Evolutionary conservation across 139 green algal genomes (phyloP), one percentile per base, ranked within the genome.

Genomic region (Desmodesmus armatus): DNA sequence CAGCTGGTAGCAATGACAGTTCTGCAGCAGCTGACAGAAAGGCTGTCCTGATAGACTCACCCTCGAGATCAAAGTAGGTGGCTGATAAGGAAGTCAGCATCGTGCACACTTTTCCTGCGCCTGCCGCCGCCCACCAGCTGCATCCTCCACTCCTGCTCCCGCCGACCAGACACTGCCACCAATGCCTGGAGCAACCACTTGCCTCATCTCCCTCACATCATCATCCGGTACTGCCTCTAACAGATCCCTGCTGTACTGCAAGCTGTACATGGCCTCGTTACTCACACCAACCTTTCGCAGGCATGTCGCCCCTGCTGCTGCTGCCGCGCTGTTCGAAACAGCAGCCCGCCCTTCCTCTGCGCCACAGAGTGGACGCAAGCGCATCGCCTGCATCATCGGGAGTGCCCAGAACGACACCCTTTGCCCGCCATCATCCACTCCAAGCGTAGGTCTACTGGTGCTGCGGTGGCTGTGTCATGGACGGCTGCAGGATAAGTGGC

Each of bases 181-280:
- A 80, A 39, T 11, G 53, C 37, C 3, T 66, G 44, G 27, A 73
- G 29, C 53, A 87, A n/a, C 35, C 62, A 87, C 74, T 33, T 29
- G n/a, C 70, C 53, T 21, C 82, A 90, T 88, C 71, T 90, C 82
- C 41, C 65, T 63, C 53, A 83, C 43, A 17, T 90, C 87, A 17
- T 67, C 67, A 25, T 2, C 37, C 2, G 2, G 7, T 35, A 82
- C 62, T 9, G 19, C 17, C 71, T 71, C 82, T 40, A 31, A 53
- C 70, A 90, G 53, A 21, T 90, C 74, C 15, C 37, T 23, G 33
- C 67, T 58, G 37, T 65, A 69, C 66, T 60, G 23, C 77, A 90
- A n/a, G 41, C 75, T 84, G 67, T 74, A 80, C 55, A 80, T 41
- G 19, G 85, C 87, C 66, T 85, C 86, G 0, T 81, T 25, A n/a